Percentiles rank a stretch among this genome's conserved stretches.
phyloP scores from a whole-genome alignment of 169 alveolate species.

The Plasmodium blacklocki region DNA sequence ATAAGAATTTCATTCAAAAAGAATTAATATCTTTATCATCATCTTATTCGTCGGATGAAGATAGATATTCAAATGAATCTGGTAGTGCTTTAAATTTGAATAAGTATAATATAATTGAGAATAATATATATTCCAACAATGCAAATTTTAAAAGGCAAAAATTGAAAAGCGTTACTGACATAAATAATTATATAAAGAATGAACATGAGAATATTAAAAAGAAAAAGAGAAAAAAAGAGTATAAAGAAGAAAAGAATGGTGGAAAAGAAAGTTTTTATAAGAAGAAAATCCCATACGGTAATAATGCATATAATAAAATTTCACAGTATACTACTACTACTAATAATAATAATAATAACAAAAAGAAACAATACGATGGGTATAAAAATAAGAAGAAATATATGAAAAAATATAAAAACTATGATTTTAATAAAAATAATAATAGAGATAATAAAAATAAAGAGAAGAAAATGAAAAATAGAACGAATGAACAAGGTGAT shows the following conservation, averaged over 20 bases:
- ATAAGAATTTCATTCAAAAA: background rate
- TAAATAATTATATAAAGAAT: background rate
- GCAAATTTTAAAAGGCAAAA: slow-evolving; percentile 50
- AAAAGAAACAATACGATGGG: background rate
- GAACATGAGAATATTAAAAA: slow-evolving; percentile 22
- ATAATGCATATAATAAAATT: slow-evolving; percentile 13
- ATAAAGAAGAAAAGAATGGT: background rate
- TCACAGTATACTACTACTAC: background rate
- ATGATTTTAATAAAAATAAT: slow-evolving; percentile 16
- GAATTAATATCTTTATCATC: slow-evolving; percentile 21
- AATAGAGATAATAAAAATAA: background rate
- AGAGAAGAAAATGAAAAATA: background rate
- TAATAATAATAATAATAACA: no score
- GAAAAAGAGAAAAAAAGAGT: slow-evolving; percentile 6
- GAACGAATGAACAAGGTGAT: background rate
- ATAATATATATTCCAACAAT: slow-evolving; percentile 66
- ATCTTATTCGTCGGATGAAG: slow-evolving; percentile 36
- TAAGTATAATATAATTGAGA: slow-evolving; percentile 47
- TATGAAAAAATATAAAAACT: background rate
- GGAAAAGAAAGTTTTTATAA: background rate
- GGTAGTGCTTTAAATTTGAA: slow-evolving; percentile 51
- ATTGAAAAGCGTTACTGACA: slow-evolving; percentile 7
- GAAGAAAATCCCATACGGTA: background rate
- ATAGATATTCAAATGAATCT: slow-evolving; percentile 34
- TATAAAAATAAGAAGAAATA: background rate